phyloP scores from a whole-genome alignment of 768 basidiomycete species.

The Rhodotorula babjevae region DNA sequence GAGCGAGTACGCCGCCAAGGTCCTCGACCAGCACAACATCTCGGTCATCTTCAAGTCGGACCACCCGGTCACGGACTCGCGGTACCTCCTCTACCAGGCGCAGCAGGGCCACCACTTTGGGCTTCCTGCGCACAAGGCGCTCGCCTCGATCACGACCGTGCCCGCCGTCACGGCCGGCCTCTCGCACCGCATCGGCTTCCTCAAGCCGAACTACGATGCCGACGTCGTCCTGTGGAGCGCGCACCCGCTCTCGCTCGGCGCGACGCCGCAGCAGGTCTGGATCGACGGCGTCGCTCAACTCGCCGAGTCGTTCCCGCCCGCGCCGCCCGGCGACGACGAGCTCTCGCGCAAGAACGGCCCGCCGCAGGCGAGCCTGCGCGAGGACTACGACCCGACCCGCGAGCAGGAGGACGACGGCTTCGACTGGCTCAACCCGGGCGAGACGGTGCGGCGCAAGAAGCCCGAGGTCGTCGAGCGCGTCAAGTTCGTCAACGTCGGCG shows the following conservation, averaged over 20 bases:
- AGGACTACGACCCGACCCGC: conserved; percentile 1
- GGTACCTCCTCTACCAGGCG: conserved; percentile 75
- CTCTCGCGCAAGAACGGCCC: conserved; percentile 1
- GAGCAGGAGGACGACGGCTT: conserved; percentile 48
- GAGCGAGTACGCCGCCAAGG: conserved; percentile 72
- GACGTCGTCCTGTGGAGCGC: conserved; percentile 51
- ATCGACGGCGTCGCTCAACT: conserved; percentile 77
- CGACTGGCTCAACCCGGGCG: conserved; percentile 9
- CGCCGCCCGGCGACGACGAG: conserved; percentile 29
- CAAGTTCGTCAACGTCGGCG: conserved; percentile 28
- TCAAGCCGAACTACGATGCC: conserved; percentile 68
- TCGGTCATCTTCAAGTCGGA: conserved; percentile 42
- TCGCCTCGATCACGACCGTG: conserved; percentile 57
- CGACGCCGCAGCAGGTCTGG: conserved; percentile 73
- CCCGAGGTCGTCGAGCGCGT: conserved; percentile 10
- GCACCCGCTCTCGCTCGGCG: conserved; percentile 71
- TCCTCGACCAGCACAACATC: conserved; percentile 60
- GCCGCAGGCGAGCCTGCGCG: conserved; percentile 2
- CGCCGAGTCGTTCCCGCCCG: conserved; percentile 37
- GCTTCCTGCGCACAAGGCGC: conserved; percentile 52
- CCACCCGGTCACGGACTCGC: conserved; percentile 55
- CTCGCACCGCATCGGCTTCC: conserved; percentile 68
- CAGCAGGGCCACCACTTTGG: conserved; percentile 47
- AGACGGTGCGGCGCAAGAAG: not conserved
- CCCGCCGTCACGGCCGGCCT: conserved; percentile 67